A percentile compares a stretch with the other conserved stretches of the same genome.
Conservation (phyloP, 2,329 filamentous ascomycete genomes). For the Ophiocordyceps robertsii region DNA sequence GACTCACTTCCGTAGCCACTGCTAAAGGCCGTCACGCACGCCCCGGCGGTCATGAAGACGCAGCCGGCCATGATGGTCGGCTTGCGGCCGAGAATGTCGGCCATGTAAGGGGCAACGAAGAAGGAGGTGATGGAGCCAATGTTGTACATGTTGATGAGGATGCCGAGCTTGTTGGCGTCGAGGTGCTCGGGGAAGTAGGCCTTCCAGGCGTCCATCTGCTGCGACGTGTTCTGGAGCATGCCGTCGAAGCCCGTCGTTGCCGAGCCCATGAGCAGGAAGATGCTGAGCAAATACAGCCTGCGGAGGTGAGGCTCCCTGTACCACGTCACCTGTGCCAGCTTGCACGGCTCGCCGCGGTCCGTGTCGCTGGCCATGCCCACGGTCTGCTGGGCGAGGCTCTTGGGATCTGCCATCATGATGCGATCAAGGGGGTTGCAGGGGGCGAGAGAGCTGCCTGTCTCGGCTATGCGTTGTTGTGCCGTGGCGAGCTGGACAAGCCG, state of each 20-base stretch:
- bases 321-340: slow-evolving; percentile 43
- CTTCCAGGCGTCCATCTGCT: slow-evolving; percentile 42
- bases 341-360: slow-evolving; percentile 30
- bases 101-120: slow-evolving; percentile 31
- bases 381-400: no score
- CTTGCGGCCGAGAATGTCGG: slow-evolving; percentile 29
- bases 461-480: no score
- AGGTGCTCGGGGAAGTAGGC: slow-evolving; percentile 29
- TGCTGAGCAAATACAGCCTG: slow-evolving; percentile 37
- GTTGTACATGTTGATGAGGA: slow-evolving; percentile 38
- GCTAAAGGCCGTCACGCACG: slow-evolving; percentile 25
- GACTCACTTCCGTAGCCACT: slow-evolving; percentile 28
- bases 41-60: slow-evolving; percentile 31
- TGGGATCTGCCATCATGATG: no score
- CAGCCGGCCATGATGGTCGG: slow-evolving; percentile 29
- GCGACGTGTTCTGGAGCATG: slow-evolving; percentile 45
- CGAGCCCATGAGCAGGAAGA: slow-evolving; percentile 44
- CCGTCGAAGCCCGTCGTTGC: slow-evolving; percentile 51
- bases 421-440: no score
- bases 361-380: slow-evolving; percentile 12
- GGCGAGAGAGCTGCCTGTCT: no score
- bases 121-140: slow-evolving; percentile 34
- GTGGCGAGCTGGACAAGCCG: no score
- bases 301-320: slow-evolving; percentile 41
- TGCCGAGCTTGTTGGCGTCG: slow-evolving; percentile 29